These are phyloP conservation scores for Trypanosoma brucei DNA, from an alignment of 208 protist genomes.

Conservation along the genomic window DNA sequence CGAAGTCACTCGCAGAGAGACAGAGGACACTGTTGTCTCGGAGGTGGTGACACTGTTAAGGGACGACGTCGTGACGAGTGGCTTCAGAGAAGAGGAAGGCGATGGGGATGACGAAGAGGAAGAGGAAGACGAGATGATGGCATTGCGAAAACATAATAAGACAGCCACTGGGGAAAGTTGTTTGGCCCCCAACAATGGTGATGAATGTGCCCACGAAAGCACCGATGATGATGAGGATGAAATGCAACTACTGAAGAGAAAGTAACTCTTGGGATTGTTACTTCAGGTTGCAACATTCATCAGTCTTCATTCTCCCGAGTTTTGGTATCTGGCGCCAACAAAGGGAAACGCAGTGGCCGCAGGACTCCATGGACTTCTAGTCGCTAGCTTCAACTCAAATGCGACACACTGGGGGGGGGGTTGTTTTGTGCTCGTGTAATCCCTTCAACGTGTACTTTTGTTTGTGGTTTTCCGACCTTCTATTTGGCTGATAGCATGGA, in stretches of 20 bases:
- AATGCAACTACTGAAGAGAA: slow-evolving; percentile 29
- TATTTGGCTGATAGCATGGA: background rate
- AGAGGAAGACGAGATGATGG: slow-evolving; percentile 37
- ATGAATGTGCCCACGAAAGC: background rate
- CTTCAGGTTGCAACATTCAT: background rate
- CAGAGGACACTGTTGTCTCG: slow-evolving; percentile 7
- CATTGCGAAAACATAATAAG: slow-evolving; percentile 16
- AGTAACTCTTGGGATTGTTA: background rate
- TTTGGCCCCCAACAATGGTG: slow-evolving; percentile 8
- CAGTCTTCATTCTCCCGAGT: no score
- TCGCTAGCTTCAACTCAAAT: no score
- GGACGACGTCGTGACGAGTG: slow-evolving; percentile 12
- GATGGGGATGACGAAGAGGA: slow-evolving; percentile 27
- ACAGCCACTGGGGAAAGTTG: background rate
- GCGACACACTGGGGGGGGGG: background rate
- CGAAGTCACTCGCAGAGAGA: slow-evolving; percentile 24
- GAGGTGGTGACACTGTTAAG: slow-evolving; percentile 2
- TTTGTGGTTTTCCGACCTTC: background rate
- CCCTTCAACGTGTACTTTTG: background rate
- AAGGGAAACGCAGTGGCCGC: no score
- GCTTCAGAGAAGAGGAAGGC: slow-evolving; percentile 6
- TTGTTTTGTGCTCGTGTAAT: background rate
- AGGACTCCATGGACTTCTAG: no score
- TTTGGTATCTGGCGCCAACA: no score
- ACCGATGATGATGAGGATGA: slow-evolving; percentile 41